Percentiles rank a stretch among this genome's conserved stretches.
Evolutionary conservation across 495 filamentous ascomycete species (phyloP).

Genomic region (Copromyces sp.): DNA sequence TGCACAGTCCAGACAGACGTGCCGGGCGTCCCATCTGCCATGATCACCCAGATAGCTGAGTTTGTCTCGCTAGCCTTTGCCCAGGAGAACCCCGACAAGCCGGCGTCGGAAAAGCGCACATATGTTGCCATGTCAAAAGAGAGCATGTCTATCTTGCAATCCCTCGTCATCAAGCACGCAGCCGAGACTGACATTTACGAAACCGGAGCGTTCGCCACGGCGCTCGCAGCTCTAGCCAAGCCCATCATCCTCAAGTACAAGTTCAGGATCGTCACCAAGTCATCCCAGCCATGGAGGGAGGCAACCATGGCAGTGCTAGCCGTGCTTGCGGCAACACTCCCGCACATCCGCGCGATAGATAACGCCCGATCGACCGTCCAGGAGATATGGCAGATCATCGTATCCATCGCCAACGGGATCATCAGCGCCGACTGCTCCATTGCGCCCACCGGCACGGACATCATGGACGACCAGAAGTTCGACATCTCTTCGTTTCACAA

Average conservation of each 20-base stretch:
- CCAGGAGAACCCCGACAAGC: conserved; percentile 21
- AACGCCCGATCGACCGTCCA: conserved; percentile 35
- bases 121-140: conserved; percentile 80
- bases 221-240: conserved; percentile 51
- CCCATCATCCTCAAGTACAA: conserved; percentile 70
- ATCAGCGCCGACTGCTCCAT: conserved; percentile 44
- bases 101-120: conserved; percentile 44
- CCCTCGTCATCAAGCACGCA: conserved; percentile 52
- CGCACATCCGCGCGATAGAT: conserved; percentile 47
- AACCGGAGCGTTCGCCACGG: conserved; percentile 48
- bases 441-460: conserved; percentile 28
- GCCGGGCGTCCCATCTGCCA: conserved; percentile 51
- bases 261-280: conserved; percentile 43
- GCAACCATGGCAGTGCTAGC: conserved; percentile 60
- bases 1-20: conserved; percentile 62
- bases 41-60: conserved; percentile 58
- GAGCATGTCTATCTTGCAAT: conserved; percentile 58
- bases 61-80: conserved; percentile 60
- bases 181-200: conserved; percentile 54
- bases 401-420: conserved; percentile 50
- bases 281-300: conserved; percentile 65
- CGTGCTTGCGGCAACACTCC: conserved; percentile 57
- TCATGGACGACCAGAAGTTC: conserved; percentile 58
- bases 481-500: conserved; percentile 66
- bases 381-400: conserved; percentile 49